Evolutionary conservation across 2,329 filamentous ascomycete species (phyloP), one percentile per base, ranked within the genome.

Genomic region (Aspergillus vadensis): DNA sequence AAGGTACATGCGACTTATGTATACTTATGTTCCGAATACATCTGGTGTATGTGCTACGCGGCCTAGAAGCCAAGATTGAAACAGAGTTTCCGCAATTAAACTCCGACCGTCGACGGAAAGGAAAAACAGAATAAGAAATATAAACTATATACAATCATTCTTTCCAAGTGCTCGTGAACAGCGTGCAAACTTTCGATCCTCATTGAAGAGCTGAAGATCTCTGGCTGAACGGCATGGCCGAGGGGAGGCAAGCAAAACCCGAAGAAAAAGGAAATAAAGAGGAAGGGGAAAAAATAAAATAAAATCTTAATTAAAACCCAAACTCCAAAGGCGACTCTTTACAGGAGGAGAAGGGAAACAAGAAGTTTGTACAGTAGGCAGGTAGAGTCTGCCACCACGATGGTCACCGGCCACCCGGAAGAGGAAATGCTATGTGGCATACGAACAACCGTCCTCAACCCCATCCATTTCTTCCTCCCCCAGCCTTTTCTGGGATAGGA

Each of bases 401-500:
- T 50, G 52, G 60, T 62, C 62, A 64, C 62, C 62, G 60, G 60
- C n/a, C 47, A 32, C 54, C 57, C 54, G 21, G 53, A 60, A 57
- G 54, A 56, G 55, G 52, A 58, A 62, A 50, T 21, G 38, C 39
- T 30, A 17, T 7, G 53, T 49, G 44, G 44, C 44, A 49, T 49
- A 49, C 44, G 44, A 49, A 49, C 44, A 49, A 49, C 44, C 39
- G 39, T 17, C 39, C 39, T n/a, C 15, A 14, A 27, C 19, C 6
- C 44, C 44, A 48, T 50, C 15, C 47, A 17, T 25, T 19, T 19
- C 41, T 57, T 19, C 30, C 30, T 23, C 9, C 25, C 57, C 53
- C 58, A 53, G 47, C 48, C 53, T 36, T 32, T 57, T 51, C 32
- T 51, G 25, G 12, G 47, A 51, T 17, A 27, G 25, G n/a, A 17